phyloP scores from a whole-genome alignment of 2,329 filamentous ascomycete genomes.

The Epichloe typhina region DNA sequence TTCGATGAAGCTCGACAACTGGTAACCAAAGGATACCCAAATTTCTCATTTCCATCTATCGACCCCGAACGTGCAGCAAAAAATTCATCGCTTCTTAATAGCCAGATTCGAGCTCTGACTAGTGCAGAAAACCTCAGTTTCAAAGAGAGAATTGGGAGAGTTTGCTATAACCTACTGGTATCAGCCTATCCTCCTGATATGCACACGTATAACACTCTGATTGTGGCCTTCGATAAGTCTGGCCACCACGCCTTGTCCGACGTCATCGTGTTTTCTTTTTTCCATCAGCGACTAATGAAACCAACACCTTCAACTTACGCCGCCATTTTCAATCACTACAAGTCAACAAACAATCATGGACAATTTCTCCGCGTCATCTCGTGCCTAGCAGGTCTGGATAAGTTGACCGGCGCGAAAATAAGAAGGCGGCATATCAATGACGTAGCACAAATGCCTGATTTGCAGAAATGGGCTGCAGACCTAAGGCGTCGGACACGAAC shows the following conservation, averaged over 20 bases:
- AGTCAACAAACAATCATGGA: constrained; percentile 24
- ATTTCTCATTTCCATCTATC: constrained; percentile 17
- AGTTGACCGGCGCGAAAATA: constrained; percentile 25
- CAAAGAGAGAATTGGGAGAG: constrained; percentile 23
- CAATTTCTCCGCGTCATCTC: constrained; percentile 31
- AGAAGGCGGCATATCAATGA: constrained; percentile 21
- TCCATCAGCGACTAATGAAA: constrained; percentile 27
- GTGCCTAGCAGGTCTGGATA: constrained; percentile 31
- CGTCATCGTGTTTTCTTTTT: constrained; percentile 37
- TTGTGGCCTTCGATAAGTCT: constrained; percentile 48
- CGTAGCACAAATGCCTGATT: constrained; percentile 12
- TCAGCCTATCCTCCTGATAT: constrained; percentile 49
- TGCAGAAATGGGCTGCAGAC: constrained; percentile 18
- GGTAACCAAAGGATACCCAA: constrained; percentile 5
- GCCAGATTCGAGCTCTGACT: constrained; percentile 17
- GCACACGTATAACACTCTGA: constrained; percentile 57
- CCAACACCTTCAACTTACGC: constrained; percentile 36
- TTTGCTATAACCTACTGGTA: constrained; percentile 55
- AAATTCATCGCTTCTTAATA: constrained; percentile 18
- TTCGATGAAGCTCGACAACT: constrained; percentile 18
- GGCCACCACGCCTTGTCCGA: constrained; percentile 37
- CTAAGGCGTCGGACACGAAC: constrained; percentile 12
- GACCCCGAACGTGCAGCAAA: constrained; percentile 13
- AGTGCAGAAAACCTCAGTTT: constrained; percentile 11
- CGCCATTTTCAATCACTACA: constrained; percentile 38